Percentiles rank a stretch among this genome's conserved stretches.
These are phyloP conservation scores for Plasmodium yoelii DNA, from an alignment of 169 alveolate species.

Conservation along the genomic window DNA sequence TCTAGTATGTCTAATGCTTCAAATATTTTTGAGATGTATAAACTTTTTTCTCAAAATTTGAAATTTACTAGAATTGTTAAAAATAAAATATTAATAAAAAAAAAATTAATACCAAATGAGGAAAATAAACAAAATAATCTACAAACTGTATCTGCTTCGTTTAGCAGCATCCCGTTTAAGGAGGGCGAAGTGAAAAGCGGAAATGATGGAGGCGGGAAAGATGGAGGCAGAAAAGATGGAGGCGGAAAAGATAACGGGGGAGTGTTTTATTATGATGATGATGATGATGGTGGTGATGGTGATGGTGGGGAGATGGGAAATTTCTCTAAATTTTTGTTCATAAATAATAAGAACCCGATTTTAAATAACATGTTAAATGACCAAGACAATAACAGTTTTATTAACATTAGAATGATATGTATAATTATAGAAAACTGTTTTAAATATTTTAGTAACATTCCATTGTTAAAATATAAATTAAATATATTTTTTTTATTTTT, in stretches of 20 bases:
- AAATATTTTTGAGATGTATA: conserved; percentile 18
- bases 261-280: conserved; percentile 4
- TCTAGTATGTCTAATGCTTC: conserved; percentile 19
- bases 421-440: conserved; percentile 41
- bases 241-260: background rate
- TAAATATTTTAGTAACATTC: conserved; percentile 29
- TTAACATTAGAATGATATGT: conserved; percentile 56
- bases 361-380: conserved; percentile 26
- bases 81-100: background rate
- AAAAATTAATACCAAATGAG: background rate
- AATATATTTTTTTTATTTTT: conserved; percentile 34
- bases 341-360: conserved; percentile 43
- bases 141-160: background rate
- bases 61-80: background rate
- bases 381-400: conserved; percentile 21
- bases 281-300: no score
- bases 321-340: conserved; percentile 15
- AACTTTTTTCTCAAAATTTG: conserved; percentile 16
- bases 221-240: no score
- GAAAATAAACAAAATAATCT: background rate
- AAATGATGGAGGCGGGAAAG: no score
- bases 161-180: background rate
- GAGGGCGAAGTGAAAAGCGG: background rate
- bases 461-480: conserved; percentile 22
- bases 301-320: no score